These are phyloP conservation scores for Syncephalis plumigaleata DNA, from an alignment of 371 early-diverging fungal species.

Conservation along the genomic window DNA sequence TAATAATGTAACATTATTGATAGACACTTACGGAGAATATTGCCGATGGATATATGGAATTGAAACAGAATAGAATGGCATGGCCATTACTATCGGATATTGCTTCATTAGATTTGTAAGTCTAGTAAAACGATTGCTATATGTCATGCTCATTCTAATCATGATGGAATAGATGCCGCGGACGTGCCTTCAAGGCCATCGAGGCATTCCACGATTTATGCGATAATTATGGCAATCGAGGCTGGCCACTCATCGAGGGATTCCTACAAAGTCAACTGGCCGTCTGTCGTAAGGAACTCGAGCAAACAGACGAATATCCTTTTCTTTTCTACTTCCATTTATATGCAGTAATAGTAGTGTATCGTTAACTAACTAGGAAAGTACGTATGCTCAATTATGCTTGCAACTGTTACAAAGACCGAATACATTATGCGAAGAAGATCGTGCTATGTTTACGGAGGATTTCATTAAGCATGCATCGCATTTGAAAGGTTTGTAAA, in stretches of 20 bases:
- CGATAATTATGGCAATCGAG: constrained; percentile 39
- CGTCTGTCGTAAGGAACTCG: constrained; percentile 36
- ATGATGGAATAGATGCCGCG: constrained; percentile 33
- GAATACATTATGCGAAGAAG: constrained; percentile 19
- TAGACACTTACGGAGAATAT: constrained; percentile 40
- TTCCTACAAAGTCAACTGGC: constrained; percentile 53
- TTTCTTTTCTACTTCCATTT: neutral
- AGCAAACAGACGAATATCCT: constrained; percentile 25
- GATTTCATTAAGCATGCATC: constrained; percentile 10
- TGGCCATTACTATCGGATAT: constrained; percentile 52
- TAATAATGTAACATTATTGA: neutral
- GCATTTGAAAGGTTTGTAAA: no score
- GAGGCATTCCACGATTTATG: constrained; percentile 43
- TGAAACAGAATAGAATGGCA: constrained; percentile 37
- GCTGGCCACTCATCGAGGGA: constrained; percentile 53
- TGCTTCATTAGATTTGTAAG: constrained; percentile 61
- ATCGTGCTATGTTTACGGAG: constrained; percentile 24
- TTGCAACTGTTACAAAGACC: constrained; percentile 35
- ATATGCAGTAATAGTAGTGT: neutral
- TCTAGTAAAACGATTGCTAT: no score
- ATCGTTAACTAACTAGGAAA: no score
- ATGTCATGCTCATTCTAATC: neutral
- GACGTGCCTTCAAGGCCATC: constrained; percentile 23
- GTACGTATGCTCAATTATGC: constrained; percentile 35
- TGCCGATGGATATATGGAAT: constrained; percentile 47